Conservation (phyloP, 2,329 filamentous ascomycete species). For the Fusarium sp. region DNA sequence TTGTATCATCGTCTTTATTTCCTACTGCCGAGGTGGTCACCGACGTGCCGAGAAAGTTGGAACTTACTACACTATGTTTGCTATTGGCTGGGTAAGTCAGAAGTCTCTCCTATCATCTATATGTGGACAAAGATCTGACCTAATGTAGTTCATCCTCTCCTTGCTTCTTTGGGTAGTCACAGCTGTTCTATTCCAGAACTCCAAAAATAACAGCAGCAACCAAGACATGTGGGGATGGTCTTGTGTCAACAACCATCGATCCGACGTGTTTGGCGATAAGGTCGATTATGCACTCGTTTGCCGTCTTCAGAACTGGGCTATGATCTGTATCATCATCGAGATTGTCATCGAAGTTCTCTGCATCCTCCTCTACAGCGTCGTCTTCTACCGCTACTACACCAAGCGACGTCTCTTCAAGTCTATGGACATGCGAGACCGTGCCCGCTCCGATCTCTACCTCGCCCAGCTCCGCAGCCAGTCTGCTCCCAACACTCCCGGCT, state of each 20-base stretch:
- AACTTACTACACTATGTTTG: conserved; percentile 96
- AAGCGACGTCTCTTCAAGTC: conserved; percentile 96
- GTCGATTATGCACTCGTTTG: conserved; percentile 93
- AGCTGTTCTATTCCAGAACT: conserved; percentile 86
- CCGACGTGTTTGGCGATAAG: conserved; percentile 82
- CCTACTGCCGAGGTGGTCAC: conserved; percentile 92
- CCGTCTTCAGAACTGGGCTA: conserved; percentile 91
- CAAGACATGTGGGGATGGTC: conserved; percentile 99
- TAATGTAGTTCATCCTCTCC: conserved; percentile 81
- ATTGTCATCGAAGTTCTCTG: conserved; percentile 92
- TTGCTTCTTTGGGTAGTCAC: conserved; percentile 93
- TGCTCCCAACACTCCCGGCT: conserved; percentile 94
- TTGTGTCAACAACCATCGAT: conserved; percentile 90
- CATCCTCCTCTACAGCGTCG: conserved; percentile 91
- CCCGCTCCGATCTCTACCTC: conserved; percentile 94
- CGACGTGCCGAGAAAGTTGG: conserved; percentile 90
- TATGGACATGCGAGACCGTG: conserved; percentile 95
- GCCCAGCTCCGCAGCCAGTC: conserved; percentile 88
- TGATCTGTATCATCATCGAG: conserved; percentile 98
- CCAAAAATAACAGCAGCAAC: conserved; percentile 76
- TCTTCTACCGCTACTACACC: conserved; percentile 98
- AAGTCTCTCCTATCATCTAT: not conserved
- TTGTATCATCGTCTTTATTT: conserved; percentile 84
- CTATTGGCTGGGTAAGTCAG: conserved; percentile 78
- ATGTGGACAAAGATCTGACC: conserved; percentile 13